Base-by-base conservation (phyloP, 805 yeast species). In the Cyberlindnera galapagoensis region DNA sequence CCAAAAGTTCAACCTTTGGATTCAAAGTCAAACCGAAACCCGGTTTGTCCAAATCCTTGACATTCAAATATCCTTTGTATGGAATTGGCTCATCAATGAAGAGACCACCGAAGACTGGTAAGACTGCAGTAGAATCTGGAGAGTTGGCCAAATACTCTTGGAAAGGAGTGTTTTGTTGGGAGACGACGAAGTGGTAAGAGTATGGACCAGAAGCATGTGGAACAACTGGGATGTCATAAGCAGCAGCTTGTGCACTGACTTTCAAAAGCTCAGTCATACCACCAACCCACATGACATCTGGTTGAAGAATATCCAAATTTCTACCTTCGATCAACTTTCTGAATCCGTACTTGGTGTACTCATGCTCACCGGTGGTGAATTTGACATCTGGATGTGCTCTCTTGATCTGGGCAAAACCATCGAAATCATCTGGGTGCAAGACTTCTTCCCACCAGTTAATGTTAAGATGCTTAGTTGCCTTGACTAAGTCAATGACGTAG, bases 151-250 rank as follows among this genome's bases (percentile, higher is more conserved):
- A 52, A 39, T 68, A 68, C 47, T 67, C 74, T 46, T 68, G 74
- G 62, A 68, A 68, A 26, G 73, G 73, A 19, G 74, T 66, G 47
- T 68, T 67, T 39, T 59, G 58, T 43, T 66, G 73, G 10, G 70
- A 62, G 12, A 63, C 65, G 30, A 67, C 71, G 42, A 67, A 67
- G 46, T 67, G 73, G 50, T 68, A 67, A 5, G 71, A 65, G 51
- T 68, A 67, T 24, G 72, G 70, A 36, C 74, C 73, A n/a, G 69
- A 62, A 21, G 73, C 74, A 42, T 68, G 74, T 21, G 72, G 72
- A 34, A 68, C 74, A 28, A 68, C 70, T 18, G 74, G 74, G 31
- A 67, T 64, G 40, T 68, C 74, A 41, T 68, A 68, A 13, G 73
- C 72, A 29, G 70, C 70, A 18, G 73, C 73, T 45, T 67, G 73